Conservation (phyloP, 2,329 filamentous ascomycete genomes). For the Plectosphaerella sp. region DNA sequence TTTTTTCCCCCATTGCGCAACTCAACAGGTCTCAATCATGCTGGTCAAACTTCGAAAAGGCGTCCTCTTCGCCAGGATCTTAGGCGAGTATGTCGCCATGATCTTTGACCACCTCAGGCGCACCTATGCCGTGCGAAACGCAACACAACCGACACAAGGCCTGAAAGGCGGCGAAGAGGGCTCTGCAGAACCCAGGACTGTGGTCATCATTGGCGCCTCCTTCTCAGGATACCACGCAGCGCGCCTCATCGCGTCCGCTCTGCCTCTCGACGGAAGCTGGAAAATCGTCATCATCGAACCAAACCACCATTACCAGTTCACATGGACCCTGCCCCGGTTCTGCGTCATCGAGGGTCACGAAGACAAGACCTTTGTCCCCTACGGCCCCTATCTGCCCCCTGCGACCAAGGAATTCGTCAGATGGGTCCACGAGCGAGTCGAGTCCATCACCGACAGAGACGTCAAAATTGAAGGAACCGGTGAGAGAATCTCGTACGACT, state of each 20-base stretch:
- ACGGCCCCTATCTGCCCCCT: conserved; percentile 34
- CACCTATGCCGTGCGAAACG: conserved; percentile 6
- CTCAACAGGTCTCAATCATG: not conserved
- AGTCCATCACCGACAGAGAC: conserved; percentile 25
- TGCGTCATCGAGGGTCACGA: conserved; percentile 53
- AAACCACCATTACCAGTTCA: conserved; percentile 57
- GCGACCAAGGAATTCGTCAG: conserved; percentile 26
- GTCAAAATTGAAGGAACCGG: conserved; percentile 36
- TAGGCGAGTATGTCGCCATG: conserved; percentile 19
- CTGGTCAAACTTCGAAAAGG: conserved; percentile 22
- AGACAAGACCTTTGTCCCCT: conserved; percentile 57
- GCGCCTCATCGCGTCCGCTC: conserved; percentile 38
- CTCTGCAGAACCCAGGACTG: conserved; percentile 28
- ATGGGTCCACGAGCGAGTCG: conserved; percentile 40
- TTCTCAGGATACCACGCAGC: conserved; percentile 51
- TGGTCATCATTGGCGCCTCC: conserved; percentile 54
- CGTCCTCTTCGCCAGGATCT: conserved; percentile 21
- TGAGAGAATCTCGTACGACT: conserved; percentile 45
- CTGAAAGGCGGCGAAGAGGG: conserved; percentile 7
- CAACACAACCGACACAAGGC: conserved; percentile 8
- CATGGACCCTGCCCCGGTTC: conserved; percentile 56
- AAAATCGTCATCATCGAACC: conserved; percentile 54
- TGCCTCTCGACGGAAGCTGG: conserved; percentile 42
- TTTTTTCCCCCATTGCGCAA: not conserved
- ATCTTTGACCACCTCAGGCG: conserved; percentile 15